These are phyloP conservation scores for Deinandra increscens DNA, from an alignment of 129 eudicot genomes.

Conservation along the genomic window DNA sequence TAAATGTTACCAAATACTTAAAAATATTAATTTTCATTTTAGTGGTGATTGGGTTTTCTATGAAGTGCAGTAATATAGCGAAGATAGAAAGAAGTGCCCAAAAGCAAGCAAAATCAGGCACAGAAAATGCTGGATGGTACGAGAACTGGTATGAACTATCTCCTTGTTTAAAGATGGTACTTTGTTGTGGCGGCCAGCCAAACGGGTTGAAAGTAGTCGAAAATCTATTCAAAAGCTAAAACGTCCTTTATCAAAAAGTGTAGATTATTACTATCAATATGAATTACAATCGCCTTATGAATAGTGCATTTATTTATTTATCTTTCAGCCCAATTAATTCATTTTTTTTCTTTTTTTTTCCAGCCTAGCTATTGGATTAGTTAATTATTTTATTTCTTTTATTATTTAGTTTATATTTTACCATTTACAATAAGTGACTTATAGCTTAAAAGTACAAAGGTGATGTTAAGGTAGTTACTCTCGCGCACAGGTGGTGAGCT, in stretches of 20 bases:
- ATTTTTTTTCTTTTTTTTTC: too few species aligned
- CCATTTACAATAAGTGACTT: too few species aligned
- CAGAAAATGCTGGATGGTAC: constrained; percentile 95
- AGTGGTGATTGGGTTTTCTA: constrained; percentile 1
- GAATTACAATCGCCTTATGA: too few species aligned
- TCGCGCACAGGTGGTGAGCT: too few species aligned
- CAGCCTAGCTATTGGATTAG: too few species aligned
- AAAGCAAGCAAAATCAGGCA: constrained; percentile 93
- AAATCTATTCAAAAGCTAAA: background rate
- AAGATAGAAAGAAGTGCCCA: constrained; percentile 95
- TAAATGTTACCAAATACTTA: background rate
- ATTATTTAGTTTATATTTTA: too few species aligned
- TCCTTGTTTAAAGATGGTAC: background rate
- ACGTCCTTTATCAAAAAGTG: background rate
- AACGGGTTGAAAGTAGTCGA: background rate
- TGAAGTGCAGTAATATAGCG: constrained; percentile 74
- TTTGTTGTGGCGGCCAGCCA: background rate
- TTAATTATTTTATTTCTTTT: too few species aligned
- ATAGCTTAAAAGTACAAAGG: too few species aligned
- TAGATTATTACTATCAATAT: constrained; percentile 6
- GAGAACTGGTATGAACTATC: constrained; percentile 45
- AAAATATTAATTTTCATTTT: constrained; percentile 4
- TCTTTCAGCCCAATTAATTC: too few species aligned
- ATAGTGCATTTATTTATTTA: too few species aligned
- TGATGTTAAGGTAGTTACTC: too few species aligned